Conservation (phyloP, 805 yeast species). For the Groenewaldozyma salmanticensis region DNA sequence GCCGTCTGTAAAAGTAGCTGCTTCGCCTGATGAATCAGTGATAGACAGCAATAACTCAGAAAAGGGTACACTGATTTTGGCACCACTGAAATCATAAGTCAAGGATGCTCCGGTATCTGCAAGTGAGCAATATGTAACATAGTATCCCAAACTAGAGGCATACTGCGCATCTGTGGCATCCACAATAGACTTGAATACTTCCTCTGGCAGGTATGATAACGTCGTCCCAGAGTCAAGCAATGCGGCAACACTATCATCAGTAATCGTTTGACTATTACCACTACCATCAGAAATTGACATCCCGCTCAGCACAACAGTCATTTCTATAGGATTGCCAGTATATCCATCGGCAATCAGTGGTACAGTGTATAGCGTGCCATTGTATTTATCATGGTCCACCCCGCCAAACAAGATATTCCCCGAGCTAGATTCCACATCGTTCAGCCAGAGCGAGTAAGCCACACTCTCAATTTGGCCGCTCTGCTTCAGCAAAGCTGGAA, state of each 20-base stretch:
- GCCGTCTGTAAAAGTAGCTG: constrained; percentile 31
- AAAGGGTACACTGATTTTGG: constrained; percentile 19
- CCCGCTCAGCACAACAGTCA: constrained; percentile 9
- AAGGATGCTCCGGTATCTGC: constrained; percentile 12
- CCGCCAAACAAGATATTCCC: constrained; percentile 45
- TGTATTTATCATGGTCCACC: constrained; percentile 38
- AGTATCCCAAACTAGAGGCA: constrained; percentile 21
- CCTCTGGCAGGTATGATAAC: constrained; percentile 16
- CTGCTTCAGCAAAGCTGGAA: constrained; percentile 50
- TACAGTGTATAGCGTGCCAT: constrained; percentile 26
- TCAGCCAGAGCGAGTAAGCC: constrained; percentile 41
- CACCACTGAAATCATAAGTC: constrained; percentile 18
- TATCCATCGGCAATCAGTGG: constrained; percentile 15
- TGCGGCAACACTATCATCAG: constrained; percentile 8
- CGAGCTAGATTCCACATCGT: constrained; percentile 23
- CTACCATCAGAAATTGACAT: not conserved
- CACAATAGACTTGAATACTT: constrained; percentile 24
- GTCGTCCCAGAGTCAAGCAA: constrained; percentile 21
- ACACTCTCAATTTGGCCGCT: constrained; percentile 33
- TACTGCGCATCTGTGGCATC: constrained; percentile 32
- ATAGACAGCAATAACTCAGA: constrained; percentile 16
- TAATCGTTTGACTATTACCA: constrained; percentile 2
- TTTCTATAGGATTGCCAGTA: constrained; percentile 11
- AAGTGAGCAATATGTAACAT: constrained; percentile 10
- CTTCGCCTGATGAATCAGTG: constrained; percentile 3